These are phyloP conservation scores for Globisporangium recalcitrans DNA, from an alignment of 352 stramenopile genomes.

Conservation along the genomic window DNA sequence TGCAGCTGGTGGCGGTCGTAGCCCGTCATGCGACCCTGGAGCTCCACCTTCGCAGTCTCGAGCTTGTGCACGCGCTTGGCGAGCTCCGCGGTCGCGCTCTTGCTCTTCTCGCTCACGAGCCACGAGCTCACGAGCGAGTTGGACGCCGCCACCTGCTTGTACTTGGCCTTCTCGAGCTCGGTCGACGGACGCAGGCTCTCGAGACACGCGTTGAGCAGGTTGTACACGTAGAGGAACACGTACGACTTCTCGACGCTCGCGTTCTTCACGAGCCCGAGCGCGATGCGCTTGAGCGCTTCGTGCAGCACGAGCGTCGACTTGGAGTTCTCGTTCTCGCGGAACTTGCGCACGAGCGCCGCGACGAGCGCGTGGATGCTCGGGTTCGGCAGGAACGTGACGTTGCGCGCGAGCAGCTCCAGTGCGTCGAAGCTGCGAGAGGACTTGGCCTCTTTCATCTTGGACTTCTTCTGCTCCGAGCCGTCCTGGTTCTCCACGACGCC, in stretches of 20 bases:
- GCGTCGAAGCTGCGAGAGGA: slow-evolving; percentile 66
- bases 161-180: slow-evolving; percentile 65
- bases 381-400: slow-evolving; percentile 84
- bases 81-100: slow-evolving; percentile 49
- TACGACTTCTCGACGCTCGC: slow-evolving; percentile 79
- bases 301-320: slow-evolving; percentile 55
- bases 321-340: slow-evolving; percentile 55
- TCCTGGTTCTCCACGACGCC: slow-evolving; percentile 52
- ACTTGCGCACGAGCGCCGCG: slow-evolving; percentile 65
- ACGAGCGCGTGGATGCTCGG: slow-evolving; percentile 74
- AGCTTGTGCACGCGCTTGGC: slow-evolving; percentile 48
- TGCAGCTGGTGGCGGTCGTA: slow-evolving; percentile 71
- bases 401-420: slow-evolving; percentile 73
- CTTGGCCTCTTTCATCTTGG: slow-evolving; percentile 87
- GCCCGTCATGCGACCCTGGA: slow-evolving; percentile 73
- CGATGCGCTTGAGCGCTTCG: slow-evolving; percentile 75
- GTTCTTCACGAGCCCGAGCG: slow-evolving; percentile 80
- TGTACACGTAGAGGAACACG: slow-evolving; percentile 82
- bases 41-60: slow-evolving; percentile 45
- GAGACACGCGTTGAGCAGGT: slow-evolving; percentile 73
- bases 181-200: slow-evolving; percentile 59
- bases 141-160: slow-evolving; percentile 23
- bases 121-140: slow-evolving; percentile 49
- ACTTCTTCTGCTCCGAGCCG: slow-evolving; percentile 55
- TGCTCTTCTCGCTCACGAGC: slow-evolving; percentile 81